A percentile compares a stretch with the other conserved stretches of the same genome.
Evolutionary conservation across 352 stramenopile species (phyloP).

Genomic region (Phytophthora rubi): DNA sequence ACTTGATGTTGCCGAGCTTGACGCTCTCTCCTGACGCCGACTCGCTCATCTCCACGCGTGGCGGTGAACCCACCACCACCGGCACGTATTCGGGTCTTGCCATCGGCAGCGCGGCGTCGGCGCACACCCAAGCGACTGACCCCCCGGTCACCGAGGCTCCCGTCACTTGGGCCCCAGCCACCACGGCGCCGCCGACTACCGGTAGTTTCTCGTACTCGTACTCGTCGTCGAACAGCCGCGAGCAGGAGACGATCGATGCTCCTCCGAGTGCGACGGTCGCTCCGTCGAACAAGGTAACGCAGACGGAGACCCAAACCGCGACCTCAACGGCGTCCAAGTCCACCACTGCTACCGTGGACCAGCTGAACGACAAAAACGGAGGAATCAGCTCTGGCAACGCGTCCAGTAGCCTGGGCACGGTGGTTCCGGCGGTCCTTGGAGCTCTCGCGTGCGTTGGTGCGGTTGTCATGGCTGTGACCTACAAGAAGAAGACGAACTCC

Average conservation of each 20-base stretch:
- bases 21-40: constrained; percentile 27
- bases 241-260: constrained; percentile 13
- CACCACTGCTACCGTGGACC: constrained; percentile 20
- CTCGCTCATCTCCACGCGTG: constrained; percentile 27
- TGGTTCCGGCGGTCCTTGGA: constrained; percentile 33
- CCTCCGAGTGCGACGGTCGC: constrained; percentile 22
- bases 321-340: constrained; percentile 21
- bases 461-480: constrained; percentile 47
- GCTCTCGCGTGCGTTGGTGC: constrained; percentile 46
- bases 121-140: constrained; percentile 7
- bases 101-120: constrained; percentile 24
- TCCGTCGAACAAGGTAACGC: constrained; percentile 3
- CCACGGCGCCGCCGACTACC: constrained; percentile 1
- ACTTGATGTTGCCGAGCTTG: constrained; percentile 10
- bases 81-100: not conserved
- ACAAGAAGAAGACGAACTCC: constrained; percentile 43
- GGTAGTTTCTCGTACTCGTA: constrained; percentile 5
- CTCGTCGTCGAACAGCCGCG: constrained; percentile 9
- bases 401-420: constrained; percentile 9
- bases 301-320: constrained; percentile 10
- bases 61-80: not conserved
- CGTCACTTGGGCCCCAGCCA: constrained; percentile 1
- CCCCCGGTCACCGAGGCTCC: constrained; percentile 9
- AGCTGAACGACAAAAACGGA: constrained; percentile 22
- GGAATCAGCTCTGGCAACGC: not conserved